Evolutionary conservation across 441 rosid genomes (phyloP).

Genomic region (Sinapis alba): DNA sequence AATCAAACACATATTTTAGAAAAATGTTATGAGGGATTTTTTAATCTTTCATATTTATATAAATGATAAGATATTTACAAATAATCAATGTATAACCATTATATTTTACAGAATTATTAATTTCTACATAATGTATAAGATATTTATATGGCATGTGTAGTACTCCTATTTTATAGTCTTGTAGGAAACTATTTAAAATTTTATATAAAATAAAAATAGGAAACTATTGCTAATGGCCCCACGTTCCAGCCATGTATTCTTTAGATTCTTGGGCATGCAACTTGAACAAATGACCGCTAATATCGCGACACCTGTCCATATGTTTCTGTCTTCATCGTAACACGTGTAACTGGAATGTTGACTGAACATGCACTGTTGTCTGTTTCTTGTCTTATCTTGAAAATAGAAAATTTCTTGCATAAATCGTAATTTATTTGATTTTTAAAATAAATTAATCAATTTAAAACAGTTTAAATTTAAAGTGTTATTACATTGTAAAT

Average conservation of each 20-base stretch:
- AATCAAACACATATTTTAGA: background rate
- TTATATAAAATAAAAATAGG: background rate
- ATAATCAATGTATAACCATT: background rate
- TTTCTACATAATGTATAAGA: background rate
- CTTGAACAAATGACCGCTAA: background rate
- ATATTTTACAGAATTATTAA: background rate
- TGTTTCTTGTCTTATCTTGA: constrained; percentile 21
- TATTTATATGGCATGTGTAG: background rate
- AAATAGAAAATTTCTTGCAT: constrained; percentile 5
- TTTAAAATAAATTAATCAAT: background rate
- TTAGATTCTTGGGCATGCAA: constrained; percentile 25
- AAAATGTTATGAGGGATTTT: background rate
- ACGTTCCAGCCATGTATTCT: constrained; percentile 5
- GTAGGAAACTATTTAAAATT: background rate
- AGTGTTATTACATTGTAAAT: background rate
- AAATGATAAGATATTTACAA: background rate
- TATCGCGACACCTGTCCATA: background rate
- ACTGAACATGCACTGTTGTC: constrained; percentile 24
- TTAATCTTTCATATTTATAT: background rate
- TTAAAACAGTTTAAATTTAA: background rate
- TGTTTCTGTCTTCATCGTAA: background rate
- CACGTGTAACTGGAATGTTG: constrained; percentile 25
- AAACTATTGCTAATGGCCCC: background rate
- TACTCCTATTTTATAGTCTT: background rate
- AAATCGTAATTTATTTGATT: background rate